Conservation (phyloP, 208 protist species). For the Blastocrithidia nonstop region DNA sequence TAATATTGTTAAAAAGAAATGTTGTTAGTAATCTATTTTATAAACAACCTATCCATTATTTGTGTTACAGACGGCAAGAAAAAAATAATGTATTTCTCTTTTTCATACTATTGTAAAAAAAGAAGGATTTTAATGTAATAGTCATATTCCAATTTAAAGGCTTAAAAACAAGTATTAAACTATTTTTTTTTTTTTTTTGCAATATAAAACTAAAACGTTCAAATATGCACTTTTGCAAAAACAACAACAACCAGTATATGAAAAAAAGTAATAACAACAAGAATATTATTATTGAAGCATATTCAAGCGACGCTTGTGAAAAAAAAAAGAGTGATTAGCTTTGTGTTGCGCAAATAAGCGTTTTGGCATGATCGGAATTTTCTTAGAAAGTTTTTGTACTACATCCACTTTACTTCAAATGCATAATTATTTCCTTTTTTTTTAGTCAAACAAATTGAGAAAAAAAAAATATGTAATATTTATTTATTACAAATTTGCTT, state of each 20-base stretch:
- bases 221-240: not conserved
- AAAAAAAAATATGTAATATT: no score
- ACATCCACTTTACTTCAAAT: conserved; percentile 7
- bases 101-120: not conserved
- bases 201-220: no score
- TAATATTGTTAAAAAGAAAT: no score
- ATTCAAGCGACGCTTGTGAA: not conserved
- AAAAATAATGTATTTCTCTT: not conserved
- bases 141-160: not conserved
- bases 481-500: no score
- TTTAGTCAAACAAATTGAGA: no score
- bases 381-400: not conserved
- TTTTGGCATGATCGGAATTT: not conserved
- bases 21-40: no score
- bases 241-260: not conserved
- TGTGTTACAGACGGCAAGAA: no score
- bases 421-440: no score
- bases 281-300: conserved; percentile 4
- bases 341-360: not conserved
- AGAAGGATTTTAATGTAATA: not conserved
- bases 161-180: no score
- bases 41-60: no score
- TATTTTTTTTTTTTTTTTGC: no score
- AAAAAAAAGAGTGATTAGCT: not conserved
- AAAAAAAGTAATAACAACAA: conserved; percentile 4